Conservation (phyloP, 2,329 filamentous ascomycete genomes). For the Aspergillus sp. region DNA sequence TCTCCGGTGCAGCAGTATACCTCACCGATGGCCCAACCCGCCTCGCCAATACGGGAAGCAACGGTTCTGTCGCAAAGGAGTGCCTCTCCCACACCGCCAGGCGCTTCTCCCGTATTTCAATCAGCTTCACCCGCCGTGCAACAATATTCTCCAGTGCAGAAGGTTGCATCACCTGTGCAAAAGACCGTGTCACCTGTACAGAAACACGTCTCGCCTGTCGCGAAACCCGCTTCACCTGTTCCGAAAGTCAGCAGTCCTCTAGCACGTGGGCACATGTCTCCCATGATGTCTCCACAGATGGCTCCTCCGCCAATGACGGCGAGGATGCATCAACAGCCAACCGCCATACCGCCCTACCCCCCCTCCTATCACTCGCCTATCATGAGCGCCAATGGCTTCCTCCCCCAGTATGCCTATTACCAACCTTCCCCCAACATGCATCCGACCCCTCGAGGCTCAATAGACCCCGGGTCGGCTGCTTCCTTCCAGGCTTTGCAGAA, state of each 20-base stretch:
- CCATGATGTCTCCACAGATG: slow-evolving; percentile 37
- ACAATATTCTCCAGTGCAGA: slow-evolving; percentile 19
- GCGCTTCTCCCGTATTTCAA: slow-evolving; percentile 19
- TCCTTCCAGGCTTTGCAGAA: slow-evolving; percentile 37
- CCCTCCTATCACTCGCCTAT: slow-evolving; percentile 39
- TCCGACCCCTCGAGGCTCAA: slow-evolving; percentile 33
- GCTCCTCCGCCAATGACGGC: slow-evolving; percentile 24
- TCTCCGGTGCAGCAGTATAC: slow-evolving; percentile 16
- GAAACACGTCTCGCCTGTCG: slow-evolving; percentile 23
- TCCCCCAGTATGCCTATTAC: slow-evolving; percentile 37
- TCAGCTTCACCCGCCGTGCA: slow-evolving; percentile 15
- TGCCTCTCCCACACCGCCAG: slow-evolving; percentile 18
- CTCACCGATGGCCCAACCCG: slow-evolving; percentile 15
- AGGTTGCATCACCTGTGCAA: slow-evolving; percentile 20
- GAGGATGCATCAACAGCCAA: slow-evolving; percentile 27
- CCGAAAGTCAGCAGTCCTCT: slow-evolving; percentile 41
- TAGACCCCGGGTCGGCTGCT: slow-evolving; percentile 32
- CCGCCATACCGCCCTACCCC: slow-evolving; percentile 24
- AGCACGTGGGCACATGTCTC: slow-evolving; percentile 40
- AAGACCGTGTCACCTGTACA: slow-evolving; percentile 19
- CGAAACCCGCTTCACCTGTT: slow-evolving; percentile 30
- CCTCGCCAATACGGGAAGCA: slow-evolving; percentile 15
- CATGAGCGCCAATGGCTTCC: slow-evolving; percentile 36
- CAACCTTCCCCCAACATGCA: slow-evolving; percentile 31
- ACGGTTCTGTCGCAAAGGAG: slow-evolving; percentile 13